These are phyloP conservation scores for Aureobasidium lini DNA, from an alignment of 2,329 filamentous ascomycete genomes.

Conservation along the genomic window DNA sequence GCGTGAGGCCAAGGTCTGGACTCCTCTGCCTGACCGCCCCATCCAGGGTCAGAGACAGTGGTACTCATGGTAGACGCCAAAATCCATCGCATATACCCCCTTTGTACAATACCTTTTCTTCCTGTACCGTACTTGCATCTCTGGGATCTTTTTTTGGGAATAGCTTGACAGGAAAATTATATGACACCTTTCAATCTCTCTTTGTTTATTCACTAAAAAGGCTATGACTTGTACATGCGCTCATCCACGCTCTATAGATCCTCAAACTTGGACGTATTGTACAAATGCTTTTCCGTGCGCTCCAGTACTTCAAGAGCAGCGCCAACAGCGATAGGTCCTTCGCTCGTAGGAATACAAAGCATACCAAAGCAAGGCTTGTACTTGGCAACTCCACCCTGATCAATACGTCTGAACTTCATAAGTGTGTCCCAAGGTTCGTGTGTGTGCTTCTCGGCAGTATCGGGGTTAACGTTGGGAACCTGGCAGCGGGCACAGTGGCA, in stretches of 20 bases:
- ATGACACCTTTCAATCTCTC: not conserved
- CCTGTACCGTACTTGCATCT: not conserved
- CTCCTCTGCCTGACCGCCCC: conserved; percentile 77
- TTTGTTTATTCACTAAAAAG: not conserved
- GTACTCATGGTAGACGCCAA: conserved; percentile 67
- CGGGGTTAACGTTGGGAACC: conserved; percentile 58
- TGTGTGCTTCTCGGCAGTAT: conserved; percentile 52
- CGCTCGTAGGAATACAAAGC: conserved; percentile 51
- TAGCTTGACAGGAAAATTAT: not conserved
- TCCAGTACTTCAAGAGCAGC: conserved; percentile 52
- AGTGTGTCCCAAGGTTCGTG: conserved; percentile 56
- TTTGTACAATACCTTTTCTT: conserved; percentile 11
- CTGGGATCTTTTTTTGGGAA: not conserved
- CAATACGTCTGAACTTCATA: conserved; percentile 53
- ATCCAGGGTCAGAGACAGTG: conserved; percentile 80
- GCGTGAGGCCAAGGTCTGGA: conserved; percentile 74
- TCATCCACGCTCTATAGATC: conserved; percentile 22
- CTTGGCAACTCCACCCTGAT: conserved; percentile 51
- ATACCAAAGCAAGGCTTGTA: conserved; percentile 63
- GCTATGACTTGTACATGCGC: not conserved
- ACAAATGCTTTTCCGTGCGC: conserved; percentile 51
- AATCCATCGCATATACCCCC: not conserved
- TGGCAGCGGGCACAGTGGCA: conserved; percentile 54
- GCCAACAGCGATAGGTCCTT: conserved; percentile 50
- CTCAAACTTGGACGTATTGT: conserved; percentile 31